Evolutionary conservation across 305 asterid genomes (phyloP).

Genomic region (Ajuga reptans): DNA sequence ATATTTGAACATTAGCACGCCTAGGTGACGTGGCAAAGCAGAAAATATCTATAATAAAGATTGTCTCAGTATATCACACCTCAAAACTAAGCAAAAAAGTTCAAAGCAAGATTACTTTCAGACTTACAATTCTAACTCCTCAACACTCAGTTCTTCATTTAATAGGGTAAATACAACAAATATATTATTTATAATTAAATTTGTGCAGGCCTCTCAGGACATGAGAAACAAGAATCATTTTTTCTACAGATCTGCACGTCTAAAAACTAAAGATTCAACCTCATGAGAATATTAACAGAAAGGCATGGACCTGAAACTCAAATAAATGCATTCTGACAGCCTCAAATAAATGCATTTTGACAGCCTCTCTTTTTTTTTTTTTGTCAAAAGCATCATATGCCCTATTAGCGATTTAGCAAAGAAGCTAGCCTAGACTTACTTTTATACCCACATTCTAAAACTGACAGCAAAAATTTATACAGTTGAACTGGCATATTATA

Average conservation of each 20-base stretch:
- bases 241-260: neutral
- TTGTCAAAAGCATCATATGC: too few relatives aligned
- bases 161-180: neutral
- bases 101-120: constrained; percentile 13
- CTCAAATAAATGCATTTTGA: too few relatives aligned
- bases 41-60: neutral
- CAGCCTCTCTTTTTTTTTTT: too few relatives aligned
- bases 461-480: neutral
- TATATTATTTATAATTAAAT: neutral
- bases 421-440: too few relatives aligned
- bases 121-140: neutral
- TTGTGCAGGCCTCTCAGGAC: neutral
- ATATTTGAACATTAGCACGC: constrained; percentile 16
- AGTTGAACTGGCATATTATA: neutral
- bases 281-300: too few relatives aligned
- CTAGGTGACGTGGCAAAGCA: constrained; percentile 6
- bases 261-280: too few relatives aligned
- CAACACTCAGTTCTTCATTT: neutral
- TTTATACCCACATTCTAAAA: too few relatives aligned
- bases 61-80: neutral
- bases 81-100: constrained; percentile 15
- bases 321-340: too few relatives aligned
- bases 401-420: too few relatives aligned
- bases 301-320: too few relatives aligned
- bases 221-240: neutral